These are phyloP conservation scores for Crithidia brevicula DNA, from an alignment of 208 protist species.

Conservation along the genomic window DNA sequence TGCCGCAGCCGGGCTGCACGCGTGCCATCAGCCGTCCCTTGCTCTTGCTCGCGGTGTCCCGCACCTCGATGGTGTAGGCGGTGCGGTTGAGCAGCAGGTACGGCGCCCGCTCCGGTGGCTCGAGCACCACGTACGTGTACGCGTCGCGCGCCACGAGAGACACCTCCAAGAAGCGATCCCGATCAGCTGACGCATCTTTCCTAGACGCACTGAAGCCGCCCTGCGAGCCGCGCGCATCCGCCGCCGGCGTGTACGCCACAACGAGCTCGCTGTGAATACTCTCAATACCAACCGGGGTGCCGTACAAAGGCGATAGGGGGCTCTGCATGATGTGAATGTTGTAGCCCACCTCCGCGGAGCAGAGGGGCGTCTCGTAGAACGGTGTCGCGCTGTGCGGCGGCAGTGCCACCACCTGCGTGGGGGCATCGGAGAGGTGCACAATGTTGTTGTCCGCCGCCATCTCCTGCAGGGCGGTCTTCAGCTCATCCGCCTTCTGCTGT, in stretches of 20 bases:
- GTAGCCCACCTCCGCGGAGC: constrained; percentile 58
- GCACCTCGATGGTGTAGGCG: constrained; percentile 41
- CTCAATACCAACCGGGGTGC: constrained; percentile 77
- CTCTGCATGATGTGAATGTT: constrained; percentile 65
- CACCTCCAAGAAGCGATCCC: constrained; percentile 71
- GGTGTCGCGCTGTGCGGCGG: constrained; percentile 54
- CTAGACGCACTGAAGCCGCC: too few species aligned
- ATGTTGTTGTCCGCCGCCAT: constrained; percentile 25
- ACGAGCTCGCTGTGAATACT: constrained; percentile 73
- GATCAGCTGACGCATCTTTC: constrained; percentile 3
- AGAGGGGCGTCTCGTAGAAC: constrained; percentile 56
- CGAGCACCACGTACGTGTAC: constrained; percentile 86
- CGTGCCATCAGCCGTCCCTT: constrained; percentile 60
- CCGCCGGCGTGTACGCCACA: constrained; percentile 52
- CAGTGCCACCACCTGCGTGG: constrained; percentile 33
- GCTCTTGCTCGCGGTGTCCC: constrained; percentile 47
- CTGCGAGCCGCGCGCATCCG: not conserved
- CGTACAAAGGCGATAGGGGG: constrained; percentile 52
- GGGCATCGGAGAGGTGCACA: constrained; percentile 28
- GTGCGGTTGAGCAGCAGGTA: constrained; percentile 85
- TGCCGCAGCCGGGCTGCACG: constrained; percentile 51
- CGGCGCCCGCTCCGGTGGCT: constrained; percentile 59
- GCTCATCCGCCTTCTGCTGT: constrained; percentile 34
- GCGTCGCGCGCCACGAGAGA: constrained; percentile 61
- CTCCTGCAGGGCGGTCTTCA: constrained; percentile 33